Percentiles rank a stretch among this genome's conserved stretches.
These are phyloP conservation scores for Helianthus tuberosus DNA, from an alignment of 129 eudicot genomes.

Conservation along the genomic window DNA sequence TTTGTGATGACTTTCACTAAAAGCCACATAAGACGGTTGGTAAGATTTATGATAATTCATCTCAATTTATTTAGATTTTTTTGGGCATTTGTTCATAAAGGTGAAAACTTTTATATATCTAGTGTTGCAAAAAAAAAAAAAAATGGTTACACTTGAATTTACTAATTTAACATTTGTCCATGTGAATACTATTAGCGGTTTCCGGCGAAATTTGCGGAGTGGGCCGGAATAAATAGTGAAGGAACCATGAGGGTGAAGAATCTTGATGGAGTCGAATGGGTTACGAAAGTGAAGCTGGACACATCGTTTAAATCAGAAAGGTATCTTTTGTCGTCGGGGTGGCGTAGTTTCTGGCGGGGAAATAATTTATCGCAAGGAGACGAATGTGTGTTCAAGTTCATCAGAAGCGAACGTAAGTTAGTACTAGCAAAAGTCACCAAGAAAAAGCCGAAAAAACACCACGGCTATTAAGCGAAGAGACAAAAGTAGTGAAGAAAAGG, in stretches of 20 bases:
- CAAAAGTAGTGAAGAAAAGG: too few relatives aligned
- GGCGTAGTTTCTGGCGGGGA: conserved; percentile 1
- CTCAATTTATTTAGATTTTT: too few relatives aligned
- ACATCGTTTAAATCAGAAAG: background rate
- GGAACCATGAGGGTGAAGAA: conserved; percentile 4
- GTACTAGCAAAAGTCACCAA: conserved; percentile 1
- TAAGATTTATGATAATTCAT: background rate
- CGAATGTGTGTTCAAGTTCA: conserved; percentile 19
- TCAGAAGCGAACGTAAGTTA: conserved; percentile 20
- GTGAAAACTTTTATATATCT: too few relatives aligned
- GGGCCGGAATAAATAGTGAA: conserved; percentile 6
- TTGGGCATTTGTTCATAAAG: too few relatives aligned
- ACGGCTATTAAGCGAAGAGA: too few relatives aligned
- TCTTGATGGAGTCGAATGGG: conserved; percentile 15
- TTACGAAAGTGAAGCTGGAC: background rate
- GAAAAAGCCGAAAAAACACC: too few relatives aligned
- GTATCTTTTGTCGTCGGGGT: conserved; percentile 4
- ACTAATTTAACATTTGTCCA: background rate
- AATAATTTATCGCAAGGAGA: conserved; percentile 23
- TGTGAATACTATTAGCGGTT: conserved; percentile 13
- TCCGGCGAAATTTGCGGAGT: conserved; percentile 7
- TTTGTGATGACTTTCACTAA: background rate
- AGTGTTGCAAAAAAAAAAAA: too few relatives aligned
- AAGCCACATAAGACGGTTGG: background rate
- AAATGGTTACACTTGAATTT: too few relatives aligned